Evolutionary conservation across 2,329 filamentous ascomycete genomes (phyloP).

Genomic region (Cercospora nicotianae): DNA sequence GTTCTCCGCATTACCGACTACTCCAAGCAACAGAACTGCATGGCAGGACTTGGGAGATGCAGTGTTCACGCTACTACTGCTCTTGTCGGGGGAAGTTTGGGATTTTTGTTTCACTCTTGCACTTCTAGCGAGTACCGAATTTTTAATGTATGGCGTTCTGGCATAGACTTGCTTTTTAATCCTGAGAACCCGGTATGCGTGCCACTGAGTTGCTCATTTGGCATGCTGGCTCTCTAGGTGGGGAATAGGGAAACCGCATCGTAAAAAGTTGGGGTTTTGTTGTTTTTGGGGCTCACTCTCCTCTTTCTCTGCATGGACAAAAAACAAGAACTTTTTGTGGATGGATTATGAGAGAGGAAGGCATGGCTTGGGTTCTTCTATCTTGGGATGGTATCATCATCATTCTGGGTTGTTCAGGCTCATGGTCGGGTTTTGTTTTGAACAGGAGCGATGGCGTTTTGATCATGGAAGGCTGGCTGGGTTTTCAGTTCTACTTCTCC

Average conservation of each 20-base stretch:
- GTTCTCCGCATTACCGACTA: conserved; percentile 7
- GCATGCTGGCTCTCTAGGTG: neutral
- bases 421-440: neutral
- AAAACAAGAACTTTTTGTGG: neutral
- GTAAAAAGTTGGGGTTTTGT: neutral
- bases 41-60: conserved; percentile 8
- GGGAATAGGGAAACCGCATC: neutral
- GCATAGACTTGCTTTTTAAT: conserved; percentile 22
- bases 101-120: conserved; percentile 27
- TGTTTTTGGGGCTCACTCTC: neutral
- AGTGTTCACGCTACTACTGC: neutral
- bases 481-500: neutral
- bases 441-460: neutral
- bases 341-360: neutral
- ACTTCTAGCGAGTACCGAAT: conserved; percentile 27
- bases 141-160: conserved; percentile 25
- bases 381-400: neutral
- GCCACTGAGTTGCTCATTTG: neutral
- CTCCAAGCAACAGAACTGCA: conserved; percentile 9
- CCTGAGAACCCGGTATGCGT: conserved; percentile 13
- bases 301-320: neutral
- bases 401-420: neutral
- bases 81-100: neutral
- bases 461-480: neutral
- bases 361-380: neutral